Evolutionary conservation across 108 stramenopile species (phyloP), one percentile per base, ranked within the genome.

Genomic region (Mediolabrus comicus): DNA sequence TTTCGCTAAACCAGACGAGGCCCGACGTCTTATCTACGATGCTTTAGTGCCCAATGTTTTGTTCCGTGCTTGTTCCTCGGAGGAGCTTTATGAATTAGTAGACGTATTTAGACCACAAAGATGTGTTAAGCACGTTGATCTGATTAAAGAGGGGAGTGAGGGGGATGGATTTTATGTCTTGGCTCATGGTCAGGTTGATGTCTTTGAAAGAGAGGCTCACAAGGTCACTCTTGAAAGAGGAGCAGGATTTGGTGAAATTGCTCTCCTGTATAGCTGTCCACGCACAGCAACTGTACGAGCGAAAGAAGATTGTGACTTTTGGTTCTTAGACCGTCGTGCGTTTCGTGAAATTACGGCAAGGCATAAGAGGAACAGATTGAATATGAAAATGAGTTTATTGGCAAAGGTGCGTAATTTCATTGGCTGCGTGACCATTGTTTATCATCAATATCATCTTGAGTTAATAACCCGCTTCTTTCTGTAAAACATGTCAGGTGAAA

Each of bases 241-340:
- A 0, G 65, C 67, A 29, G 83, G 79, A 57, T 93, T 95, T 71
- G 94, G 94, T n/a, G 94, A 95, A 71, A 88, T 95, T 31, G 88
- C 92, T 11, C 58, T 95, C 41, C 67, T 95, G 79, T 93, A 93
- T 75, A 77, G 85, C 54, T 88, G 82, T 52, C 89, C 92, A 7
- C 71, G 91, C 1, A 75, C 86, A 22, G 94, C 92, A 13, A 86
- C 87, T 46, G 73, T 90, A 38, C 65, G 78, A 14, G 53, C 86
- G 24, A 67, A 63, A 24, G 38, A 38, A 5, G 84, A 79, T 5
- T 77, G 79, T 53, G 65, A 78, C 32, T 49, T 88, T 8, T 90
- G 89, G 89, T 72, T 80, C 22, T 86, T 90, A 39, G 77, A 86
- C 72, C 79, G 89, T n/a, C 53, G 59, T 12, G 75, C 72, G 19